Evolutionary conservation across 2,329 filamentous ascomycete genomes (phyloP).

Genomic region (Microcyclospora pomicola): DNA sequence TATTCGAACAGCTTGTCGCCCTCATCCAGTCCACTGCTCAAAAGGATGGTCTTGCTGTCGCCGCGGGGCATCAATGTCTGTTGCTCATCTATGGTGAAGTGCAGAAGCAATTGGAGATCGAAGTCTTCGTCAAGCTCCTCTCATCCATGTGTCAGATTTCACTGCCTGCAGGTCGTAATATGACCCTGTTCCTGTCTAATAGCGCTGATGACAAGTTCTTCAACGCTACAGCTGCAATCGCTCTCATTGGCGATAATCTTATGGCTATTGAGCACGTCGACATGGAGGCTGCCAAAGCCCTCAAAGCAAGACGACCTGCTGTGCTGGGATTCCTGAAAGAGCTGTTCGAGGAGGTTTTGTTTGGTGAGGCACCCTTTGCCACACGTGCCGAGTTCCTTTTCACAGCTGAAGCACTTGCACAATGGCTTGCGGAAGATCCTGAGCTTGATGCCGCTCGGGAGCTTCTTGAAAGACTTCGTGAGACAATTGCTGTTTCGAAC

Average conservation of each 20-base stretch:
- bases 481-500: conserved; percentile 42
- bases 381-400: conserved; percentile 75
- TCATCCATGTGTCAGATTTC: conserved; percentile 49
- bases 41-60: conserved; percentile 42
- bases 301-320: conserved; percentile 55
- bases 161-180: conserved; percentile 40
- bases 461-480: conserved; percentile 53
- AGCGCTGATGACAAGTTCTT: conserved; percentile 47
- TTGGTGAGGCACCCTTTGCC: conserved; percentile 63
- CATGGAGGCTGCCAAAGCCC: conserved; percentile 55
- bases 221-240: conserved; percentile 47
- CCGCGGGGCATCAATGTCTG: conserved; percentile 36
- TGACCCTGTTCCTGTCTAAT: conserved; percentile 36
- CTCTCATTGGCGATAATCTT: conserved; percentile 45
- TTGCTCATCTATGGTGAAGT: conserved; percentile 40
- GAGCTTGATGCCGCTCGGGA: conserved; percentile 51
- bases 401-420: conserved; percentile 67
- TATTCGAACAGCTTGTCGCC: conserved; percentile 43
- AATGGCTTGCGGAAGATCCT: conserved; percentile 66
- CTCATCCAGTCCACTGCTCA: conserved; percentile 38
- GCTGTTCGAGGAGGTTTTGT: conserved; percentile 62
- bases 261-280: conserved; percentile 46
- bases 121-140: conserved; percentile 48
- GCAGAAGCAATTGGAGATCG: conserved; percentile 44
- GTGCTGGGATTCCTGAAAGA: conserved; percentile 70